phyloP scores from a whole-genome alignment of 805 yeast genomes.

The Maudiozyma turicensis region DNA sequence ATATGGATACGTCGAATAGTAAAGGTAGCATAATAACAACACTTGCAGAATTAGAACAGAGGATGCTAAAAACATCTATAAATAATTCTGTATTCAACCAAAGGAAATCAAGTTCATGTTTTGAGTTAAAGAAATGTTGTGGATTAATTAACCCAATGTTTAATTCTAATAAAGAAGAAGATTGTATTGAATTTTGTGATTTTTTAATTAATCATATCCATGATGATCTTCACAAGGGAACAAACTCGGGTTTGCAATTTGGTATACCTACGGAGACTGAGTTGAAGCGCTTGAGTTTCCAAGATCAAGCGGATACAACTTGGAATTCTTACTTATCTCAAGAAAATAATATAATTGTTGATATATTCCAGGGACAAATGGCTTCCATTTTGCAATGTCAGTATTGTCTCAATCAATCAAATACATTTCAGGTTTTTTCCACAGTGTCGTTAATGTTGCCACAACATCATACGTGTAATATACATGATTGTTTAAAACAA shows the following conservation, averaged over 20 bases:
- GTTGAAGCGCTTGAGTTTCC: conserved; percentile 28
- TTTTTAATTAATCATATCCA: conserved; percentile 82
- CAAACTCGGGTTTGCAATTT: neutral
- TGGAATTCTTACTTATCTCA: conserved; percentile 83
- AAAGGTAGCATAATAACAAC: conserved; percentile 44
- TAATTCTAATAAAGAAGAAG: conserved; percentile 79
- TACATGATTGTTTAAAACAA: conserved; percentile 64
- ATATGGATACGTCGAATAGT: neutral
- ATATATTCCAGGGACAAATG: conserved; percentile 82
- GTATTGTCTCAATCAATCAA: conserved; percentile 65
- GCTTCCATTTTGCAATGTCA: conserved; percentile 68
- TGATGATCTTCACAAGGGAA: conserved; percentile 58
- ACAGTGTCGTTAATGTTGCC: conserved; percentile 77
- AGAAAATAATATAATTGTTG: conserved; percentile 72
- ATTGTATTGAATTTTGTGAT: conserved; percentile 86
- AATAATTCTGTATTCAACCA: neutral
- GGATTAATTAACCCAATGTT: conserved; percentile 69
- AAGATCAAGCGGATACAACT: conserved; percentile 49
- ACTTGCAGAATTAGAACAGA: conserved; percentile 50
- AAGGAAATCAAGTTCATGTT: neutral
- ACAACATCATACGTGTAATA: conserved; percentile 23
- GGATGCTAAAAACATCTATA: conserved; percentile 38
- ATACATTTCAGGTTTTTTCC: conserved; percentile 78
- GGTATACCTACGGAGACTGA: neutral
- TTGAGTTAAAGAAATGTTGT: conserved; percentile 51